phyloP scores from a whole-genome alignment of 805 yeast species.

The Babjeviella inositovora region DNA sequence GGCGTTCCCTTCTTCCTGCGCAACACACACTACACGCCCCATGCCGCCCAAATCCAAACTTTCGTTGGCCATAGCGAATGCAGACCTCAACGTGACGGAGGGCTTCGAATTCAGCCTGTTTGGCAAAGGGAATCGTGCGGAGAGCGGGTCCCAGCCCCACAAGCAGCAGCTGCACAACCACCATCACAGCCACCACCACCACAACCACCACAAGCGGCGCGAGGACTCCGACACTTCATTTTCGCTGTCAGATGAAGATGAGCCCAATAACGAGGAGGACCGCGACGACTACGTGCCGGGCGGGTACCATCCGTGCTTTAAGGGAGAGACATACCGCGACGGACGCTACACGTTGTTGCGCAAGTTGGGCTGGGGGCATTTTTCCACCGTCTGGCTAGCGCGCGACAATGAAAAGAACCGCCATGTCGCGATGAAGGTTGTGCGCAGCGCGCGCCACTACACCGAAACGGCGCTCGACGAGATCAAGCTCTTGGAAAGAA shows the following conservation, averaged over 20 bases:
- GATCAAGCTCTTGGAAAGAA: slow-evolving; percentile 58
- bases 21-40: background rate
- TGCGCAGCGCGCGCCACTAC: slow-evolving; percentile 79
- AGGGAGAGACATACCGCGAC: slow-evolving; percentile 74
- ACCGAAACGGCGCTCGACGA: slow-evolving; percentile 94
- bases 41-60: slow-evolving; percentile 16
- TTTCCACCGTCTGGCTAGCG: slow-evolving; percentile 91
- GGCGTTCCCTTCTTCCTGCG: background rate
- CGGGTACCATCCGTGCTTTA: slow-evolving; percentile 88
- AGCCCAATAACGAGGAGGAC: slow-evolving; percentile 61
- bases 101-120: too few species aligned
- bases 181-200: slow-evolving; percentile 4
- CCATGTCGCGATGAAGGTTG: slow-evolving; percentile 91
- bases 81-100: too few species aligned
- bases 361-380: slow-evolving; percentile 98
- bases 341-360: slow-evolving; percentile 68
- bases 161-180: slow-evolving; percentile 4
- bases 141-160: slow-evolving; percentile 7
- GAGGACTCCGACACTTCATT: slow-evolving; percentile 2
- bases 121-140: too few species aligned
- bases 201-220: slow-evolving; percentile 3
- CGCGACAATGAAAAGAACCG: slow-evolving; percentile 31
- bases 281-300: slow-evolving; percentile 76
- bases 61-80: slow-evolving; percentile 25
- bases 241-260: slow-evolving; percentile 11